Evolutionary conservation across 2,329 filamentous ascomycete species (phyloP), one percentile per base, ranked within the genome.

Genomic region (Colletotrichum sp.): DNA sequence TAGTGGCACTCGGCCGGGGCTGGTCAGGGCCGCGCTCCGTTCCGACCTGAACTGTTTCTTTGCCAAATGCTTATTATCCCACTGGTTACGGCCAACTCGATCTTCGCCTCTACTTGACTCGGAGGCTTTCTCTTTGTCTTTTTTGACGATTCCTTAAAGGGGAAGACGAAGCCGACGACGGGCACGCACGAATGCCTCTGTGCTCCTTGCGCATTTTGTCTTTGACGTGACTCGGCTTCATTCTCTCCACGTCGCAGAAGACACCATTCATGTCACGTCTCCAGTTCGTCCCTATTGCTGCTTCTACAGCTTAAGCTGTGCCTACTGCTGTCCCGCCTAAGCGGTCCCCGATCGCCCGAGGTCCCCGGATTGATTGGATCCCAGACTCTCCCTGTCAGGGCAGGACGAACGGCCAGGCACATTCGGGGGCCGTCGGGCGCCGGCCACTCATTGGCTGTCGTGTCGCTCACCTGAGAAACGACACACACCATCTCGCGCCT

Each of bases 51-150:
- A 52, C n/a, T 22, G 44, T 52, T 66, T 75, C 71, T 48, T 22
- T 34, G 16, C 36, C 52, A 30, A 48, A 34, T 36, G 32, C 25
- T 34, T 36, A 16, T 28, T 28, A 19, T 22, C 19, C 32, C 39
- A 30, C n/a, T 16, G 16, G 22, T 34, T 57, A 48, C 55, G 52
- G 61, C 65, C 69, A 34, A 75, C 64, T 65, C 69, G n/a, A 63
- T 48, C 19, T 32, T 73, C 69, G 64, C 68, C 70, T 75, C 69
- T 36, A 68, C 73, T 68, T 73, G 70, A 73, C 73, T 75, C 69
- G 48, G 68, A 44, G 25, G 34, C 64, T 28, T 22, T 39, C 6
- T 39, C 57, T 73, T 22, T 52, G 44, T 52, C 27, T 39, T 65
- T 60, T 48, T 39, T 61, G 19, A 28, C 32, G 30, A 32, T 34